Base-by-base conservation (phyloP, 306 rosid genomes). In the Senna siamea region DNA sequence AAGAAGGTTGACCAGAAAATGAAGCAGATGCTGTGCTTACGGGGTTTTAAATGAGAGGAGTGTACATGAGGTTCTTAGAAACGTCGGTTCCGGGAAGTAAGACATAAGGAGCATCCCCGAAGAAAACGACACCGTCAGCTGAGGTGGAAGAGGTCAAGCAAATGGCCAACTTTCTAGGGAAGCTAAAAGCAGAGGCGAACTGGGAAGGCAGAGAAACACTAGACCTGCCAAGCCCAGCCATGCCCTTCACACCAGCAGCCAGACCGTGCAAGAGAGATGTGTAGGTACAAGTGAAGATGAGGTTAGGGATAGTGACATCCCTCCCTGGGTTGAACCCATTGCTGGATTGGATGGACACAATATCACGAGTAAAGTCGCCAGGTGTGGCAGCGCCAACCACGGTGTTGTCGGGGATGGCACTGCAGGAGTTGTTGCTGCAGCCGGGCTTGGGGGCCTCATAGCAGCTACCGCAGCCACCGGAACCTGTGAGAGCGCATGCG, bases 221-320 rank as follows among this genome's bases (percentile, higher is more conserved):
- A 1, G 40, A 6, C 62, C 84, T 20, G n/a, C 84, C 84, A 0
- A 85, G 79, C 6, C 82, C 89, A 1, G 80, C 89, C 72, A 85
- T 76, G 7, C 86, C 89, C n/a, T 6, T 35, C 5, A 56, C 89
- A 2, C 84, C 84, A 18, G 8, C 4, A 10, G 82, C 77, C 0
- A 85, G 73, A 32, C 74, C 72, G 7, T 79, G 8, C 4, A 78
- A 9, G 3, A 78, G 18, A 3, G 23, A 66, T 0, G 38, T 12
- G 0, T 40, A 3, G 1, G 69, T 69, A 4, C 88, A 85, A 17
- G 67, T 15, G 56, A 81, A 78, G 53, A 78, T 66, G 13, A 78
- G 3, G 5, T 62, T 75, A 0, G 79, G 64, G 5, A 82, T 34
- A 0, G 76, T 41, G 9, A 78, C 86, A 0, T 7, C 1, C 12